phyloP scores from a whole-genome alignment of 1,139 yeast species.

The Pneumocystis canis region DNA sequence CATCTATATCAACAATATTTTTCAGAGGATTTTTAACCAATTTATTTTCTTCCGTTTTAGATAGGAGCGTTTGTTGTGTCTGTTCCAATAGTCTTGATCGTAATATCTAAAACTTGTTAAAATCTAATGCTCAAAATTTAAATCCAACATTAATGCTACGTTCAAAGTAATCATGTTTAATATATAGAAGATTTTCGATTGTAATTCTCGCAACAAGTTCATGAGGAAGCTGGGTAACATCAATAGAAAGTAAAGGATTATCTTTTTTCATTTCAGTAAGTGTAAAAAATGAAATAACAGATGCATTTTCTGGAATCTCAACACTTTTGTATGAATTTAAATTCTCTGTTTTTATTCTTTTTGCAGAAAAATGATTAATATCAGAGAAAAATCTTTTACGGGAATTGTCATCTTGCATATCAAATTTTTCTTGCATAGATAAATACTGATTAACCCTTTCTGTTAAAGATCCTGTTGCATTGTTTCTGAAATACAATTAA shows the following conservation, averaged over 20 bases:
- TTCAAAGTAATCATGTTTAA: not conserved
- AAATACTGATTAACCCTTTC: constrained; percentile 23
- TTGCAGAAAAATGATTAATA: constrained; percentile 10
- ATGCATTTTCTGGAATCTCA: not conserved
- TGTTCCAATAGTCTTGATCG: not conserved
- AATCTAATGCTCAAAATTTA: not conserved
- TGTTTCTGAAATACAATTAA: constrained; percentile 12
- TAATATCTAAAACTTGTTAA: not conserved
- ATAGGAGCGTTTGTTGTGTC: not conserved
- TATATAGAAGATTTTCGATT: not conserved
- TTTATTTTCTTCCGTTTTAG: constrained; percentile 15
- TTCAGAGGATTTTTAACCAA: not conserved
- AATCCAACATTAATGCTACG: not conserved
- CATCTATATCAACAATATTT: constrained; percentile 11
- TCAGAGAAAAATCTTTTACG: constrained; percentile 17
- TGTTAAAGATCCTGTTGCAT: not conserved
- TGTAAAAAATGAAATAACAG: not conserved
- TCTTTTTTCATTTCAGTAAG: not conserved
- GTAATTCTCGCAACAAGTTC: not conserved
- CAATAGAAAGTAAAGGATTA: not conserved
- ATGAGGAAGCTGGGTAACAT: not conserved
- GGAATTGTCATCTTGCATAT: constrained; percentile 15
- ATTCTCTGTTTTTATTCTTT: not conserved
- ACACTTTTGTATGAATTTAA: not conserved
- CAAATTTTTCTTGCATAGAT: constrained; percentile 14